Base-by-base conservation (phyloP, 2,329 filamentous ascomycete species). In the Onygenales sp. region DNA sequence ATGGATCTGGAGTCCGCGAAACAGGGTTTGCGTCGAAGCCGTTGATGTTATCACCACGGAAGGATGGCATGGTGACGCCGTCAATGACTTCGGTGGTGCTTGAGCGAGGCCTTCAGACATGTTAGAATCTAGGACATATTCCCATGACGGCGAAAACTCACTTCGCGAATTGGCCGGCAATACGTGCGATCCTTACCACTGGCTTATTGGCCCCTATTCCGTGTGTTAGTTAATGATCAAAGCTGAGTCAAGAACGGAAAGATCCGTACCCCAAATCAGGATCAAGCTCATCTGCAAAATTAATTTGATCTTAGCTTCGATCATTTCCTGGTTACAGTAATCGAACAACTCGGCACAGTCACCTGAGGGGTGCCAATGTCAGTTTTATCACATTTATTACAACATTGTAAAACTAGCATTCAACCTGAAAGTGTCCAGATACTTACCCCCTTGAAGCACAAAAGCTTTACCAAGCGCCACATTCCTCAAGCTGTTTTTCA, bases 111-210 rank as follows among this genome's bases (percentile, higher is more conserved):
- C 70, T 72, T 21, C 1, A 9, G 6, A 10, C 4, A 6, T 14
- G 35, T 52, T 32, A 43, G 27, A 21, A 43, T 35, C 31, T 32
- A 17, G 36, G n/a, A 13, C 31, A 47, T n/a, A 46, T 6, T 39
- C 21, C 11, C 43, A 3, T 31, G 8, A 3, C 6, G 5, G 32
- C 42, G 31, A 1, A 11, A 35, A 54, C 63, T 46, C 59, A 73
- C 72, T 98, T 98, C 33, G 93, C 93, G 66, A 95, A 98, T 76
- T 98, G 93, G 3, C 93, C 93, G 10, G 93, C 93, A 84, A 97
- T 96, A 56, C 93, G 84, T 13, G 89, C 93, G 64, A 98, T 95
- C 61, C 93, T 84, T 47, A 98, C 89, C 3, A 98, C 90, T 5
- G 88, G 87, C 64, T 85, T 84, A 63, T 85, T 83, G 27, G 78